Conservation (phyloP, 2,329 filamentous ascomycete species). For the Sporothrix phasma region DNA sequence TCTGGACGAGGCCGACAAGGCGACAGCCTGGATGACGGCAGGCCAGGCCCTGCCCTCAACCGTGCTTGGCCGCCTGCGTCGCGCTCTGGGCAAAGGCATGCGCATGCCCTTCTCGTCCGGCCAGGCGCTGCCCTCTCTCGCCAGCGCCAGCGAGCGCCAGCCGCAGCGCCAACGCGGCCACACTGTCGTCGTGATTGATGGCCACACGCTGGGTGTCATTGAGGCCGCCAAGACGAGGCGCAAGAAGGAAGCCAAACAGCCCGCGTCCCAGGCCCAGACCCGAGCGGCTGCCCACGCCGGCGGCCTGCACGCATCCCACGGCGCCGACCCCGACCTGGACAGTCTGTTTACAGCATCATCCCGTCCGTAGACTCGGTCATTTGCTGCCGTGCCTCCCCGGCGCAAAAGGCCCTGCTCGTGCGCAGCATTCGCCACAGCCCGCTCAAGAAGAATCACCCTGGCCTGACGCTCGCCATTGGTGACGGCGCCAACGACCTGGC, state of each 20-base stretch:
- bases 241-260: conserved; percentile 3
- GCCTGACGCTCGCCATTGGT: conserved; percentile 76
- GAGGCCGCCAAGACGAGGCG: conserved; percentile 35
- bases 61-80: not conserved
- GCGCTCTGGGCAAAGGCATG: not conserved
- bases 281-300: conserved; percentile 24
- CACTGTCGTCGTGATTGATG: conserved; percentile 72
- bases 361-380: conserved; percentile 80
- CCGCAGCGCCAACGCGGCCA: conserved; percentile 57
- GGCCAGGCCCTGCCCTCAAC: not conserved
- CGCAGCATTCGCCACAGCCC: conserved; percentile 65
- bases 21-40: not conserved
- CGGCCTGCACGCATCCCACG: not conserved
- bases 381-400: conserved; percentile 76
- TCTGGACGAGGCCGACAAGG: conserved; percentile 1
- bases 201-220: conserved; percentile 62
- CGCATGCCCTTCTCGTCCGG: conserved; percentile 2
- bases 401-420: conserved; percentile 75
- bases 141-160: not conserved
- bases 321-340: conserved; percentile 35
- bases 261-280: not conserved
- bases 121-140: conserved; percentile 49
- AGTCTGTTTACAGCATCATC: conserved; percentile 63
- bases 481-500: conserved; percentile 91
- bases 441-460: conserved; percentile 35